A percentile compares a stretch with the other conserved stretches of the same genome.
These are phyloP conservation scores for Saccharomyces eubayanus DNA, from an alignment of 805 yeast genomes.

Conservation along the genomic window DNA sequence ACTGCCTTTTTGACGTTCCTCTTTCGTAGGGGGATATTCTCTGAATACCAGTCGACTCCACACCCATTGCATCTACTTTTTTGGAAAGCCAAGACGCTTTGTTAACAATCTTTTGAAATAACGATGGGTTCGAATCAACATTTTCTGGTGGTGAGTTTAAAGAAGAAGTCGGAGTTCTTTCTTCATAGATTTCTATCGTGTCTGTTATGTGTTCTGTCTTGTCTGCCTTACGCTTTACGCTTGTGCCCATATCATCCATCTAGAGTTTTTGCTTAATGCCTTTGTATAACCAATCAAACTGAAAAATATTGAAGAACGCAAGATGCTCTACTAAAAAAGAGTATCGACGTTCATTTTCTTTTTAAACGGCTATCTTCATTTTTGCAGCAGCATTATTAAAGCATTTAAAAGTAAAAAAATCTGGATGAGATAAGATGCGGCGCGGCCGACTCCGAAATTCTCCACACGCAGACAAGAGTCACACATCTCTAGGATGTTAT, in stretches of 20 bases:
- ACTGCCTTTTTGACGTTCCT: conserved; percentile 33
- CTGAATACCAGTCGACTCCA: conserved; percentile 75
- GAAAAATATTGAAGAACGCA: not conserved
- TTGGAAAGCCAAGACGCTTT: conserved; percentile 28
- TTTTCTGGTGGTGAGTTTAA: not conserved
- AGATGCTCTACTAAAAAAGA: not conserved
- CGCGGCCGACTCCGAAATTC: not conserved
- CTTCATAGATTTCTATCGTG: not conserved
- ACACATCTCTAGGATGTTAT: not conserved
- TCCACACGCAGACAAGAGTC: not conserved
- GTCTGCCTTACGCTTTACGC: not conserved
- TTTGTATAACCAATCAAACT: not conserved
- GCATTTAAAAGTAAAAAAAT: not conserved
- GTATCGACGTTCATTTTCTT: not conserved
- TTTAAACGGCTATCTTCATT: not conserved
- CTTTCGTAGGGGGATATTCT: conserved; percentile 62
- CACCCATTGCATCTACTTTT: conserved; percentile 48
- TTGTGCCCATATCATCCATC: not conserved
- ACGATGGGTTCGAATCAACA: not conserved
- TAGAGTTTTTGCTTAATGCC: not conserved
- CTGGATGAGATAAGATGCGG: not conserved
- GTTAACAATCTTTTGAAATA: not conserved
- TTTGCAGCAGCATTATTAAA: not conserved
- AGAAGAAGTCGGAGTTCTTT: not conserved
- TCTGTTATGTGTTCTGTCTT: not conserved